A percentile compares a stretch with the other conserved stretches of the same genome.
Conservation (phyloP, 768 basidiomycete genomes). For the Plicaturopsis crispa region DNA sequence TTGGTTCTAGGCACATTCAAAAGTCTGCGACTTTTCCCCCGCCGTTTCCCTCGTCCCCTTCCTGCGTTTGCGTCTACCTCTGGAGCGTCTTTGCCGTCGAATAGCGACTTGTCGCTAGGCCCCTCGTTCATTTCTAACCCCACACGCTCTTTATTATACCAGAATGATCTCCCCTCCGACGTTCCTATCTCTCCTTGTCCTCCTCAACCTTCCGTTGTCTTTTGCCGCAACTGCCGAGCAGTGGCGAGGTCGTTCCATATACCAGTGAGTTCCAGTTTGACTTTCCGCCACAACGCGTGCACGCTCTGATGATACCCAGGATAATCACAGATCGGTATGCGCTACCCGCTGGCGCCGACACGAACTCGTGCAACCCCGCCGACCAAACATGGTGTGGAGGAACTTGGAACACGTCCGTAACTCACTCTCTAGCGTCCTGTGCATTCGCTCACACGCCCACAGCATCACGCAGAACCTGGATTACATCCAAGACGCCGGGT, state of each 20-base stretch:
- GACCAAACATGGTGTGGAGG: slow-evolving; percentile 79
- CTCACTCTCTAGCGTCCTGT: neutral
- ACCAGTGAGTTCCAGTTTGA: slow-evolving; percentile 44
- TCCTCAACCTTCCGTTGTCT: slow-evolving; percentile 21
- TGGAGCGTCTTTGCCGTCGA: too few species aligned
- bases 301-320: slow-evolving; percentile 22
- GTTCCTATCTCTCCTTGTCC: slow-evolving; percentile 18
- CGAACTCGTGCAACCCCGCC: slow-evolving; percentile 46
- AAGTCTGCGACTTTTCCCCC: too few species aligned
- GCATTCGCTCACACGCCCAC: slow-evolving; percentile 1
- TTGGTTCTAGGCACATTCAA: too few species aligned
- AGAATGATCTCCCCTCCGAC: slow-evolving; percentile 15
- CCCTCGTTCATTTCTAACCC: slow-evolving; percentile 10
- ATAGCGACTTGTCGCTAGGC: too few species aligned
- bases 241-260: slow-evolving; percentile 74
- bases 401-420: slow-evolving; percentile 60
- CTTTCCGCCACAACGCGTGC: neutral
- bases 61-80: too few species aligned
- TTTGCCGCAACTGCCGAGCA: slow-evolving; percentile 61
- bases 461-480: slow-evolving; percentile 71
- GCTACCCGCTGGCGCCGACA: slow-evolving; percentile 45
- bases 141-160: slow-evolving; percentile 11
- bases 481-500: slow-evolving; percentile 78
- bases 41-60: too few species aligned
- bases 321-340: slow-evolving; percentile 75